These are phyloP conservation scores for Rhizopogon vesiculosus DNA, from an alignment of 768 basidiomycete genomes.

Conservation along the genomic window DNA sequence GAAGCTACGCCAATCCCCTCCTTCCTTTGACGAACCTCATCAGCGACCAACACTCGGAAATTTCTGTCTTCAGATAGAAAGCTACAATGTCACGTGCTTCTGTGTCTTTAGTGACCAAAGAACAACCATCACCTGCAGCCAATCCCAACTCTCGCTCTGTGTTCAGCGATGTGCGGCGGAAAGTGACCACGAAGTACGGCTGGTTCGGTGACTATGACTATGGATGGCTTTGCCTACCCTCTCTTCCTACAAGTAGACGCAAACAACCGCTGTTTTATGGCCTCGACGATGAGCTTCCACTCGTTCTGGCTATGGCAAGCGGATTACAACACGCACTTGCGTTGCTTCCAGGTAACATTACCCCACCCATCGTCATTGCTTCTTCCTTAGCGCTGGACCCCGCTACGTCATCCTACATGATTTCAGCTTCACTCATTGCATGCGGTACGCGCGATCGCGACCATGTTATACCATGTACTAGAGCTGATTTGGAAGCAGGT, in stretches of 20 bases:
- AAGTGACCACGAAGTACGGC: slow-evolving; percentile 50
- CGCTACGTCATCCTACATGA: slow-evolving; percentile 65
- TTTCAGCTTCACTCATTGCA: slow-evolving; percentile 77
- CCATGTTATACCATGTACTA: too few relatives aligned
- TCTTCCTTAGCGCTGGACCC: slow-evolving; percentile 57
- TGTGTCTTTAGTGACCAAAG: slow-evolving; percentile 6
- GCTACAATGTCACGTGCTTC: slow-evolving; percentile 4
- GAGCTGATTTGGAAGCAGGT: slow-evolving; percentile 32
- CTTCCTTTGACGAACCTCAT: too few relatives aligned
- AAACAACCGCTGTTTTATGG: slow-evolving; percentile 69
- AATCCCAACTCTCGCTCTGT: slow-evolving; percentile 6
- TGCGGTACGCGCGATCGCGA: slow-evolving; percentile 45
- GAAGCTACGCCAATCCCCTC: too few relatives aligned
- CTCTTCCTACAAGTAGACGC: slow-evolving; percentile 41
- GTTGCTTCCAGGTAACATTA: slow-evolving; percentile 80
- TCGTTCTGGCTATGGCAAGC: slow-evolving; percentile 65
- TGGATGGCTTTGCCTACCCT: slow-evolving; percentile 67
- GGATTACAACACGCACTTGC: slow-evolving; percentile 76
- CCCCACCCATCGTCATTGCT: slow-evolving; percentile 79
- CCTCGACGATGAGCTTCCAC: slow-evolving; percentile 66
- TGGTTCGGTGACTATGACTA: slow-evolving; percentile 89
- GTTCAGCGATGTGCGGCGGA: slow-evolving; percentile 18
- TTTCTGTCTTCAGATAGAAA: not conserved
- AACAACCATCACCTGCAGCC: slow-evolving; percentile 12
- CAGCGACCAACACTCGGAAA: not conserved